These are phyloP conservation scores for Dicorynia guianensis DNA, from an alignment of 306 rosid species.

Conservation along the genomic window DNA sequence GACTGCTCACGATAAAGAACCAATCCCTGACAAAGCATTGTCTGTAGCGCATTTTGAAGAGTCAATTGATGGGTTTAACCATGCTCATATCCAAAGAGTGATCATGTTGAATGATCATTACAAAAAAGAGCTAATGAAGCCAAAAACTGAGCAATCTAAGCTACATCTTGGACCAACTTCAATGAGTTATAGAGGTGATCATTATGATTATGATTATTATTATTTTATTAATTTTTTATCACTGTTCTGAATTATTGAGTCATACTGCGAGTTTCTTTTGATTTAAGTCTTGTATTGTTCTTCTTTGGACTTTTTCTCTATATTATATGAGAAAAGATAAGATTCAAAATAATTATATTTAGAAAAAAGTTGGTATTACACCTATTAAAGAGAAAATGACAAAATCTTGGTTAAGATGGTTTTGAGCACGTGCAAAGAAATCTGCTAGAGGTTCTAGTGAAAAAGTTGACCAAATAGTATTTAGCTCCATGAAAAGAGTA, in stretches of 20 bases:
- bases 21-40: conserved; percentile 25
- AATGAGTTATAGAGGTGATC: conserved; percentile 49
- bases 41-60: conserved; percentile 35
- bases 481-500: too few species aligned
- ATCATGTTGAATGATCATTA: conserved; percentile 27
- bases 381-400: too few species aligned
- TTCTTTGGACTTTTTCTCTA: conserved; percentile 13
- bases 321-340: too few species aligned
- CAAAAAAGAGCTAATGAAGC: conserved; percentile 31
- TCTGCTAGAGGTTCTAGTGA: too few species aligned
- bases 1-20: conserved; percentile 36
- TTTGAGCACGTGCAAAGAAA: too few species aligned
- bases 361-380: too few species aligned
- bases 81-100: conserved; percentile 36
- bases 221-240: conserved; percentile 7
- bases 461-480: too few species aligned
- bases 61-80: conserved; percentile 25
- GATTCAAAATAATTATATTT: too few species aligned
- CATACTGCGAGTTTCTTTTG: conserved; percentile 19
- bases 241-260: neutral
- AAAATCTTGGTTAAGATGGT: too few species aligned
- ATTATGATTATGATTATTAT: conserved; percentile 10
- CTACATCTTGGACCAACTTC: conserved; percentile 38
- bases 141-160: conserved; percentile 34
- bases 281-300: conserved; percentile 10